Percentiles rank a stretch among this genome's conserved stretches.
Evolutionary conservation across 768 basidiomycete genomes (phyloP).

Genomic region (Omphalotus guepiniiformis): DNA sequence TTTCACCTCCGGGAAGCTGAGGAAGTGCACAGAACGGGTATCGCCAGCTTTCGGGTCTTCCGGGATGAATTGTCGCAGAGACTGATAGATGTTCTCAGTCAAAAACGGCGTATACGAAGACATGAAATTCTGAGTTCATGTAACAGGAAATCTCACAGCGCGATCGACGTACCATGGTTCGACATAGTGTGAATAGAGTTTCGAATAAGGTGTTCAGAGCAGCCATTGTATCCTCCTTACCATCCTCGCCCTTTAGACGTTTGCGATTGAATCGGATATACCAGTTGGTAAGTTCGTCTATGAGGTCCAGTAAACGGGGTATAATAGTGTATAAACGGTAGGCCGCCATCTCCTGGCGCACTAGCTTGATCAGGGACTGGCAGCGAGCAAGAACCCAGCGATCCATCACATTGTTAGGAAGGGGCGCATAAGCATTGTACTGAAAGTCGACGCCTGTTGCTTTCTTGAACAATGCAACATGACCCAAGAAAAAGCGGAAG

Average conservation of each 20-base stretch:
- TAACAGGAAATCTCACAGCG: slow-evolving; percentile 21
- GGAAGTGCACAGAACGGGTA: slow-evolving; percentile 90
- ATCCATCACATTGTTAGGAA: slow-evolving; percentile 95
- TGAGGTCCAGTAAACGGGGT: slow-evolving; percentile 85
- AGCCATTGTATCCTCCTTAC: slow-evolving; percentile 77
- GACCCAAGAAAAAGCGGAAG: slow-evolving; percentile 98
- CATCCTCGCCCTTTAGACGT: slow-evolving; percentile 92
- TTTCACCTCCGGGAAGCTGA: slow-evolving; percentile 89
- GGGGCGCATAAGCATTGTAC: slow-evolving; percentile 82
- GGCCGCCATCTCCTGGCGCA: slow-evolving; percentile 93
- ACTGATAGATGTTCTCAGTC: slow-evolving; percentile 95
- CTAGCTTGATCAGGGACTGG: slow-evolving; percentile 90
- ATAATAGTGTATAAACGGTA: slow-evolving; percentile 98
- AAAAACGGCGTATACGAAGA: slow-evolving; percentile 98
- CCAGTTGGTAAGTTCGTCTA: slow-evolving; percentile 98
- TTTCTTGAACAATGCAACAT: slow-evolving; percentile 84
- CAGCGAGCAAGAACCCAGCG: slow-evolving; percentile 98
- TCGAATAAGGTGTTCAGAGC: slow-evolving; percentile 97
- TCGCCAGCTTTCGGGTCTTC: slow-evolving; percentile 68
- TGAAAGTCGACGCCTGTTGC: slow-evolving; percentile 69
- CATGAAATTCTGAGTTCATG: slow-evolving; percentile 33
- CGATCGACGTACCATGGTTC: slow-evolving; percentile 95
- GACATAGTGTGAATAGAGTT: slow-evolving; percentile 87
- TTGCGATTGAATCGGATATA: slow-evolving; percentile 99
- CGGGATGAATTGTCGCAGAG: slow-evolving; percentile 81